phyloP scores from a whole-genome alignment of 1,139 yeast species.

The Pichia sp. region DNA sequence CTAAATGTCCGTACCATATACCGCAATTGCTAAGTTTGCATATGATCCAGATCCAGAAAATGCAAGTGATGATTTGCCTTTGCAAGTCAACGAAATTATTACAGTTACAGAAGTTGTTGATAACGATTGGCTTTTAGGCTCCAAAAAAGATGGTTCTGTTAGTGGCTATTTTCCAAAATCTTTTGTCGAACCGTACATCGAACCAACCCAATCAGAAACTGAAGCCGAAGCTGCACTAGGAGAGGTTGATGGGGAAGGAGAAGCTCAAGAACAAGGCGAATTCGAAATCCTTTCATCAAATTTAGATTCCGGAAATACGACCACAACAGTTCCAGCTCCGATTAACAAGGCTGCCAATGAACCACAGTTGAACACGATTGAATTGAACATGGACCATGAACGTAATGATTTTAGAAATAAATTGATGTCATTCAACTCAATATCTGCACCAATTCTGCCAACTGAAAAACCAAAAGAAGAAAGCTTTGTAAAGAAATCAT shows the following conservation, averaged over 20 bases:
- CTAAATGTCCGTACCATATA: constrained; percentile 23
- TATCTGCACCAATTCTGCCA: constrained; percentile 36
- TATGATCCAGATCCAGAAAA: constrained; percentile 29
- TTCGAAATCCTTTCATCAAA: too few relatives aligned
- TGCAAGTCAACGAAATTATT: constrained; percentile 60
- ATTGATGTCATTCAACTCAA: constrained; percentile 38
- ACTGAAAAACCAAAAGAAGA: constrained; percentile 29
- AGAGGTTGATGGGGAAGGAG: not conserved
- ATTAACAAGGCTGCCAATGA: not conserved
- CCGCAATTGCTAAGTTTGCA: constrained; percentile 26
- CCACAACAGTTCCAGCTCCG: not conserved
- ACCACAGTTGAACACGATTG: not conserved
- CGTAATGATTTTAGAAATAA: constrained; percentile 33
- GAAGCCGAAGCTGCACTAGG: not conserved
- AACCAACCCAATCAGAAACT: too few relatives aligned
- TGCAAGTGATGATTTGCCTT: constrained; percentile 72
- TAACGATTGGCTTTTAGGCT: constrained; percentile 85
- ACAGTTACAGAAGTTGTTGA: constrained; percentile 76
- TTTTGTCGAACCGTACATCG: constrained; percentile 50
- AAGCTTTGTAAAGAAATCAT: constrained; percentile 34
- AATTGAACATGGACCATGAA: constrained; percentile 11
- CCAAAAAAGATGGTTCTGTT: constrained; percentile 29
- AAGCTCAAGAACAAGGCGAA: not conserved
- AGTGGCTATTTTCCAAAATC: constrained; percentile 85
- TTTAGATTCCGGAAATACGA: too few relatives aligned